Base-by-base conservation (phyloP, 2,329 filamentous ascomycete genomes). In the Diaporthe capsici region DNA sequence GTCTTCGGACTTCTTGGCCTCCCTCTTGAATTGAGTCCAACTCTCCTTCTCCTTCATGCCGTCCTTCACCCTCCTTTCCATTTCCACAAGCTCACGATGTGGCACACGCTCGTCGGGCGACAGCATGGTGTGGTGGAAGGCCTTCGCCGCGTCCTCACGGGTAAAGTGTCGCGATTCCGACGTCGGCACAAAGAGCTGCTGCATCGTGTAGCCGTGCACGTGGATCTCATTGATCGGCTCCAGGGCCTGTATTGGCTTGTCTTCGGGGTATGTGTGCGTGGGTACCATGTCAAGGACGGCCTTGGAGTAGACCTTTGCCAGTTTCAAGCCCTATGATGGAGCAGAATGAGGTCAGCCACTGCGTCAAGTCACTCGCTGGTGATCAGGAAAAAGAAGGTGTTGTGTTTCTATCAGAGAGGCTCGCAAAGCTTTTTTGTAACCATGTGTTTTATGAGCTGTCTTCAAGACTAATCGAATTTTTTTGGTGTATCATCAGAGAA, bases 391-490 rank as follows among this genome's bases (percentile, higher is more conserved):
- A 72, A 57, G 70, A 60, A 53, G 31, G 4, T 20, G 17, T 61
- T 39, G 75, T 73, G 77, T 74, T 79, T 76, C 77, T 76, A 81
- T 95, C 93, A 95, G 93, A 93, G 91, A 93, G 91, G 91, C 89
- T 91, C 89, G 90, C 89, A 93, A 92, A 91, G 90, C 89, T 90
- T 91, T 87, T 90, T 90, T 93, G 88, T 96, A 96, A 98, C 94
- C 95, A 97, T 92, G 89, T 92, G 84, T 73, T 76, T 42, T 73
- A 65, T 77, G 76, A 75, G 87, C 85, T 92, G 96, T 98, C 96
- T 98, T 98, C 90, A 97, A 98, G 96, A 98, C 96, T 98, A 98
- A 98, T 98, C 96, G 96, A 94, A 91, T 92, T 92, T 91, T 91
- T 90, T 90, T 91, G 94, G 86, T 84, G 82, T 80, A 81, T 91